Percentiles rank a stretch among this genome's conserved stretches.
phyloP scores from a whole-genome alignment of 2,329 filamentous ascomycete species.

The Capronia coronata region DNA sequence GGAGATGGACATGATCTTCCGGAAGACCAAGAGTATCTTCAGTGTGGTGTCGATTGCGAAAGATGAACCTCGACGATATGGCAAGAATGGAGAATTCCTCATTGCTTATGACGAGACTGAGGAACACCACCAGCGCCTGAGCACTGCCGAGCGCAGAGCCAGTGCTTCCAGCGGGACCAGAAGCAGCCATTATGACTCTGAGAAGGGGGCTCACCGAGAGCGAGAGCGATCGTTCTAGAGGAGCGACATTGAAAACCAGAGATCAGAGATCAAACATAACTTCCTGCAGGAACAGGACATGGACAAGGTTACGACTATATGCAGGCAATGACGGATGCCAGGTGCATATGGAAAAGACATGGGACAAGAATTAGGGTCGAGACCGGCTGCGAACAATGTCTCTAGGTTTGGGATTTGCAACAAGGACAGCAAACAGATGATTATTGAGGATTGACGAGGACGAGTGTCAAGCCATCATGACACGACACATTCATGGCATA shows the following conservation, averaged over 20 bases:
- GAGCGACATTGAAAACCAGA: neutral
- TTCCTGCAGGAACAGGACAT: neutral
- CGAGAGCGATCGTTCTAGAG: slow-evolving; percentile 1
- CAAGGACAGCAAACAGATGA: too few species aligned
- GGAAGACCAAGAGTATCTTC: slow-evolving; percentile 47
- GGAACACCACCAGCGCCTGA: slow-evolving; percentile 34
- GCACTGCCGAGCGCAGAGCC: slow-evolving; percentile 15
- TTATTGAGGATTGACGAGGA: neutral
- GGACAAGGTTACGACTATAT: neutral
- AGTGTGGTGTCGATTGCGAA: slow-evolving; percentile 46
- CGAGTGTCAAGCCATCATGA: neutral
- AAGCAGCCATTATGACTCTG: slow-evolving; percentile 1
- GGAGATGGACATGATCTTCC: slow-evolving; percentile 64
- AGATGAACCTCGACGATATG: slow-evolving; percentile 51
- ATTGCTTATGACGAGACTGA: slow-evolving; percentile 46
- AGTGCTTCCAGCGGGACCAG: slow-evolving; percentile 10
- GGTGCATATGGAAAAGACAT: neutral
- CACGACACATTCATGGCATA: neutral
- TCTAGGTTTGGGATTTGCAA: too few species aligned
- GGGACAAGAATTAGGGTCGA: too few species aligned
- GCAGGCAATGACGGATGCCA: neutral
- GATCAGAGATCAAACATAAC: too few species aligned
- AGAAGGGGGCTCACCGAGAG: slow-evolving; percentile 8
- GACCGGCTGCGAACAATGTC: too few species aligned
- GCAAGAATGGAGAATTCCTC: slow-evolving; percentile 52